Base-by-base conservation (phyloP, 2,329 filamentous ascomycete genomes). In the Eurotiales sp. region DNA sequence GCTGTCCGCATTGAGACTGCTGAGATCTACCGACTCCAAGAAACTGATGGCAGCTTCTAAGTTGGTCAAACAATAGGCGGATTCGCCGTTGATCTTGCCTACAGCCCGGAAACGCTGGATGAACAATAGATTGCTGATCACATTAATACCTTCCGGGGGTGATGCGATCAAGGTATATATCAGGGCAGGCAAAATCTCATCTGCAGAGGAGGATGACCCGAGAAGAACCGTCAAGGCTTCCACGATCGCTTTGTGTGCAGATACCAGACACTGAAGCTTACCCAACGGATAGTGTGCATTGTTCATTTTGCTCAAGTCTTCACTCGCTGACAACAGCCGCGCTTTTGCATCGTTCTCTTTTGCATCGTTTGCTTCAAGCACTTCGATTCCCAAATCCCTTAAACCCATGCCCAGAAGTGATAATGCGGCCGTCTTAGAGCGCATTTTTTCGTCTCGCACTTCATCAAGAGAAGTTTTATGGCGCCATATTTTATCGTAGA, bases 131-230 rank as follows among this genome's bases (percentile, higher is more conserved):
- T 99, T 95, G 74, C 92, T 97, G 63, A 96, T 90, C 50, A 91
- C 86, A 67, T 91, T 88, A 43, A 97, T 85, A 29, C 85, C 82
- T 68, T 93, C 88, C 0, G 91, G 87, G 0, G 90, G 86, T 40
- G 91, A 86, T 2, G 90, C 96, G 65, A 99, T 95, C 54, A 99
- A 80, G 0, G 90, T 89, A 72, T 95, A 99, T 55, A 99, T 99
- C 56, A 99, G 79, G 69, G 95, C 96, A 0, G 93, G 93, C 67
- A 99, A 84, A 50, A 99, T 95, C 71, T 97, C 93, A 65, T 99
- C 93, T 2, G 93, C 93, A 1, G 93, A 97, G 1, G 93, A 96
- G 0, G 82, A 81, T 0, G 91, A 81, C 8, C 83, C 81, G 50
- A 85, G 79, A 17, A 85, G 72, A 49, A 81, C 78, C 14, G 82